A percentile compares a stretch with the other conserved stretches of the same genome.
These are phyloP conservation scores for Cercospora berteroae DNA, from an alignment of 2,329 filamentous ascomycete genomes.

Conservation along the genomic window DNA sequence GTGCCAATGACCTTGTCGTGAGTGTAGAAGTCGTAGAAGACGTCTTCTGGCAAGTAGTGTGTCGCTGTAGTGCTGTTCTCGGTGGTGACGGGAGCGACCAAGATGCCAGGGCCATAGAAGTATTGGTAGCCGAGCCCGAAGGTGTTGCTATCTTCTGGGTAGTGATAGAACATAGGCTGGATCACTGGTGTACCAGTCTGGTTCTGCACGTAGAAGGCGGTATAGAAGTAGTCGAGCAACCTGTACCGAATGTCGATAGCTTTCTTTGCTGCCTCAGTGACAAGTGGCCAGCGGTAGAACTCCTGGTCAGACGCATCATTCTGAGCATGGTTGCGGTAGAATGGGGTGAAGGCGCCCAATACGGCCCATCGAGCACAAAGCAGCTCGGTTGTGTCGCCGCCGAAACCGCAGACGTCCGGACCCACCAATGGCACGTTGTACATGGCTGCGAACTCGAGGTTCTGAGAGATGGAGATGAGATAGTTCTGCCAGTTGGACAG, in stretches of 20 bases:
- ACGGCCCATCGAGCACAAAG: constrained; percentile 75
- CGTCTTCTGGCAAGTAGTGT: constrained; percentile 57
- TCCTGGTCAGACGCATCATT: constrained; percentile 59
- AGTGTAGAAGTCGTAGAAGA: constrained; percentile 62
- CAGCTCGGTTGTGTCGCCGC: constrained; percentile 61
- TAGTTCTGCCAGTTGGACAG: constrained; percentile 47
- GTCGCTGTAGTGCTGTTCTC: constrained; percentile 54
- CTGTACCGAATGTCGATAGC: constrained; percentile 72
- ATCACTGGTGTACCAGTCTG: constrained; percentile 63
- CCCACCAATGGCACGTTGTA: constrained; percentile 52
- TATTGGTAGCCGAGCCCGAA: constrained; percentile 56
- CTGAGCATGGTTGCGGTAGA: constrained; percentile 72
- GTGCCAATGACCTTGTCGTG: constrained; percentile 47
- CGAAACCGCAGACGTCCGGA: constrained; percentile 74
- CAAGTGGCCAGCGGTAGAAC: constrained; percentile 67
- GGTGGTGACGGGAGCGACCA: constrained; percentile 57
- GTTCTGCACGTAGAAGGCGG: constrained; percentile 61
- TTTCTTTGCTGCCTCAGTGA: constrained; percentile 63
- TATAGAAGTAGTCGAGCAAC: constrained; percentile 78
- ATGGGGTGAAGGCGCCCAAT: constrained; percentile 70
- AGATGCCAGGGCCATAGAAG: constrained; percentile 58
- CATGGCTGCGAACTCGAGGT: constrained; percentile 48
- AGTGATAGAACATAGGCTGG: constrained; percentile 70
- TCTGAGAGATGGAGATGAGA: constrained; percentile 42
- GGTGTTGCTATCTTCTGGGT: constrained; percentile 57